phyloP scores from a whole-genome alignment of 2,329 filamentous ascomycete species.

The Cadophora gregata region DNA sequence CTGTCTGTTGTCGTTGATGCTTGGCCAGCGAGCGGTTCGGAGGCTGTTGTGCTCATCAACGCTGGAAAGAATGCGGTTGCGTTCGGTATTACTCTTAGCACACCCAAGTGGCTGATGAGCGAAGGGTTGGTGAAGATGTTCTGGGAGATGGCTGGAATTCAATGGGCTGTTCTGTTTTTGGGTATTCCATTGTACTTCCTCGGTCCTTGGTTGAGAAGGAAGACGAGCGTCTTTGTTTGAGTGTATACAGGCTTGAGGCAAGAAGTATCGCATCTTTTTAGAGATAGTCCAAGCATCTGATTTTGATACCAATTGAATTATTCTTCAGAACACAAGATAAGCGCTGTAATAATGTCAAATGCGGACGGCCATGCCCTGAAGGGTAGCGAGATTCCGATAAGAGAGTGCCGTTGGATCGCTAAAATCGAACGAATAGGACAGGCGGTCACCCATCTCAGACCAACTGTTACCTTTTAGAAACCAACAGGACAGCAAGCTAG shows the following conservation, averaged over 20 bases:
- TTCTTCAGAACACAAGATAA: too few species aligned
- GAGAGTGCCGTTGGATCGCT: not conserved
- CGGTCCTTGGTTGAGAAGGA: conserved; percentile 37
- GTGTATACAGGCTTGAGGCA: not conserved
- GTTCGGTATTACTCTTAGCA: conserved; percentile 32
- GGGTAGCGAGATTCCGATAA: not conserved
- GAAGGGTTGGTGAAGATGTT: conserved; percentile 46
- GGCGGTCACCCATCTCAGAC: not conserved
- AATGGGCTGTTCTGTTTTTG: conserved; percentile 45
- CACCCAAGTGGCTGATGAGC: conserved; percentile 39
- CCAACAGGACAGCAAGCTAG: not conserved
- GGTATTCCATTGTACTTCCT: conserved; percentile 44
- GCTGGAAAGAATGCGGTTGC: conserved; percentile 41
- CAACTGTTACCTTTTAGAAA: not conserved
- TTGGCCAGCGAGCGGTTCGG: conserved; percentile 42
- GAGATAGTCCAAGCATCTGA: too few species aligned
- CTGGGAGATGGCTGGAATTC: conserved; percentile 45
- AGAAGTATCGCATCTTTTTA: too few species aligned
- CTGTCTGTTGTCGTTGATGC: conserved; percentile 46
- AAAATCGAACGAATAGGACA: not conserved
- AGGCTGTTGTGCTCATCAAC: conserved; percentile 47
- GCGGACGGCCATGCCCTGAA: not conserved
- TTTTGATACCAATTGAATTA: too few species aligned
- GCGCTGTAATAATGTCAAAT: too few species aligned
- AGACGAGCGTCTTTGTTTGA: conserved; percentile 22